Percentiles rank a stretch among this genome's conserved stretches.
Evolutionary conservation across 768 basidiomycete genomes (phyloP).

Genomic region (Dacryopinax spathularia): DNA sequence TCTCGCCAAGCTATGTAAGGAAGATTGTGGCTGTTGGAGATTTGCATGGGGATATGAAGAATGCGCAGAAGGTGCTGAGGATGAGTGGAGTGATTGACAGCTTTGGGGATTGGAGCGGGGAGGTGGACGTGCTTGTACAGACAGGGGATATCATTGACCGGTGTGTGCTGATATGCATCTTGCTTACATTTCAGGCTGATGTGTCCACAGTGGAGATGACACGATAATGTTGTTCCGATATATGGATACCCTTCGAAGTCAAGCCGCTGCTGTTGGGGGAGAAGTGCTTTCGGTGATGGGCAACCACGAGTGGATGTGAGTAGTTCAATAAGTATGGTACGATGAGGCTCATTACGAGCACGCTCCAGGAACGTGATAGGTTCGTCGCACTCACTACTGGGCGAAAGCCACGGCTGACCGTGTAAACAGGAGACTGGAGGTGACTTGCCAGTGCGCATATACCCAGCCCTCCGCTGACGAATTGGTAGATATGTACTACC

Average conservation of each 20-base stretch:
- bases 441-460: slow-evolving; percentile 22
- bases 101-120: slow-evolving; percentile 63
- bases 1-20: background rate
- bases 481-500: slow-evolving; percentile 62
- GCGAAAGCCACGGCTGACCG: background rate
- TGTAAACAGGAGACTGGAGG: slow-evolving; percentile 66
- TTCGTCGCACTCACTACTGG: background rate
- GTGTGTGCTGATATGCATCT: slow-evolving; percentile 29
- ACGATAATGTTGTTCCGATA: slow-evolving; percentile 71
- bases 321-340: too few relatives aligned
- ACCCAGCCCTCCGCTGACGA: slow-evolving; percentile 12
- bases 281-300: slow-evolving; percentile 66
- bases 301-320: slow-evolving; percentile 85
- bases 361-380: slow-evolving; percentile 10
- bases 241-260: slow-evolving; percentile 69
- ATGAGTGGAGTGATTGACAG: slow-evolving; percentile 67
- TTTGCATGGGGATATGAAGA: slow-evolving; percentile 74
- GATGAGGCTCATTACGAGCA: slow-evolving; percentile 31
- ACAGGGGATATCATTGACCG: slow-evolving; percentile 93
- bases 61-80: slow-evolving; percentile 63
- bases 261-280: slow-evolving; percentile 58
- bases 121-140: slow-evolving; percentile 78
- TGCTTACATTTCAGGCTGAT: background rate
- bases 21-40: slow-evolving; percentile 79
- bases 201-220: slow-evolving; percentile 60